Evolutionary conservation across 116 monocot genomes (phyloP).

Genomic region (Cymodocea nodosa): DNA sequence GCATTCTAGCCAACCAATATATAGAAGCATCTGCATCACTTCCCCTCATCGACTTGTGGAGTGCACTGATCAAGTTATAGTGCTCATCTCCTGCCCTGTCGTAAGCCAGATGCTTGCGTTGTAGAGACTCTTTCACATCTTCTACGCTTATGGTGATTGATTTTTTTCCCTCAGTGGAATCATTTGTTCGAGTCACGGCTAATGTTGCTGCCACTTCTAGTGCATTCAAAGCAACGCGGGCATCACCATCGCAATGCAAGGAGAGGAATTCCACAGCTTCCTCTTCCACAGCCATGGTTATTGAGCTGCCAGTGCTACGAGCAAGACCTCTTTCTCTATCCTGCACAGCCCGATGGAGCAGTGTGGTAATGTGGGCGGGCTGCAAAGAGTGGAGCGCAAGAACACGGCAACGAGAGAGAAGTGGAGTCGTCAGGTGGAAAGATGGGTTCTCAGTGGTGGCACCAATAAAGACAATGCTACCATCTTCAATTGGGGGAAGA

Average conservation of each 20-base stretch:
- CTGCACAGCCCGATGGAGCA: conserved; percentile 24
- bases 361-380: conserved; percentile 22
- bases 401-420: conserved; percentile 70
- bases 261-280: conserved; percentile 52
- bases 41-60: conserved; percentile 88
- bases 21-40: conserved; percentile 53
- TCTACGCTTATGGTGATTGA: conserved; percentile 18
- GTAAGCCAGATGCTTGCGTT: conserved; percentile 68
- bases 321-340: conserved; percentile 43
- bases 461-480: conserved; percentile 56
- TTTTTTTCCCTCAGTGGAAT: neutral
- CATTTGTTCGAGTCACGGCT: conserved; percentile 11
- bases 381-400: conserved; percentile 46
- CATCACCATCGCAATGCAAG: conserved; percentile 61
- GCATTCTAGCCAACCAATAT: conserved; percentile 83
- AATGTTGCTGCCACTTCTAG: conserved; percentile 43
- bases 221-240: conserved; percentile 60
- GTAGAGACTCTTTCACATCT: conserved; percentile 59
- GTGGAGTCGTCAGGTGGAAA: conserved; percentile 76
- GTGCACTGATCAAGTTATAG: conserved; percentile 79
- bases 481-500: conserved; percentile 77
- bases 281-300: conserved; percentile 11
- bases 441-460: conserved; percentile 92
- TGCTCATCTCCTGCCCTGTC: conserved; percentile 77
- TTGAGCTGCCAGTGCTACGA: conserved; percentile 2